Conservation (phyloP, 495 filamentous ascomycete genomes). For the Penicillium cinerascens region DNA sequence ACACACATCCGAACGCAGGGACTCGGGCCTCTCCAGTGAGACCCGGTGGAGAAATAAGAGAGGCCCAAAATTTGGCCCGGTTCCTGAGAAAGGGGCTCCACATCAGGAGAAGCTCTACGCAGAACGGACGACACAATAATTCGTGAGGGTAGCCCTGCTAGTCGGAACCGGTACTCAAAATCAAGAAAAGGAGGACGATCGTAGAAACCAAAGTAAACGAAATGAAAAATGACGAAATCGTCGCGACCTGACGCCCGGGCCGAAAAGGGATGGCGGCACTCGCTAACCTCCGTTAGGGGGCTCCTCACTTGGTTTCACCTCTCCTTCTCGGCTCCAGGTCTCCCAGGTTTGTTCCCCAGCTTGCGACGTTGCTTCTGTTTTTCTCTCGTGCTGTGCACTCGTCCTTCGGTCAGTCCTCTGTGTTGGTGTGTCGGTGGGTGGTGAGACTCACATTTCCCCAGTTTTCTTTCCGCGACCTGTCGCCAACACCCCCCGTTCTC, state of each 20-base stretch:
- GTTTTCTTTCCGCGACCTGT: constrained; percentile 12
- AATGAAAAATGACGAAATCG: constrained; percentile 10
- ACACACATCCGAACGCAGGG: background rate
- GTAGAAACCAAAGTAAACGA: background rate
- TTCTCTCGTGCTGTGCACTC: constrained; percentile 23
- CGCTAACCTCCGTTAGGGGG: constrained; percentile 16
- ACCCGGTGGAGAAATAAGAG: background rate
- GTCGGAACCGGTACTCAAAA: background rate
- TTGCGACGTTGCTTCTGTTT: background rate
- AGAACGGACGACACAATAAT: no score
- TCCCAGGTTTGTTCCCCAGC: background rate
- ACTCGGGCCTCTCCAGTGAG: background rate
- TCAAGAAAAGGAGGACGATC: background rate
- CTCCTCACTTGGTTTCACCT: constrained; percentile 15
- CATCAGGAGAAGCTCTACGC: background rate
- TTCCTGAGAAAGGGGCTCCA: background rate
- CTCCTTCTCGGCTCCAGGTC: background rate
- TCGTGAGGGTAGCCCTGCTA: background rate
- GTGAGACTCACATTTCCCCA: constrained; percentile 2
- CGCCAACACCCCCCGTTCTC: constrained; percentile 1
- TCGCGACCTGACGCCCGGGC: no score
- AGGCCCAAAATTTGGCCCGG: background rate
- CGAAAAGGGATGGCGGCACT: constrained; percentile 10
- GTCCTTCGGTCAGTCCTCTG: constrained; percentile 9
- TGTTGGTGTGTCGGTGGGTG: background rate